Conservation (phyloP, 495 filamentous ascomycete genomes). For the Pseudoneurospora amorphoporcata region DNA sequence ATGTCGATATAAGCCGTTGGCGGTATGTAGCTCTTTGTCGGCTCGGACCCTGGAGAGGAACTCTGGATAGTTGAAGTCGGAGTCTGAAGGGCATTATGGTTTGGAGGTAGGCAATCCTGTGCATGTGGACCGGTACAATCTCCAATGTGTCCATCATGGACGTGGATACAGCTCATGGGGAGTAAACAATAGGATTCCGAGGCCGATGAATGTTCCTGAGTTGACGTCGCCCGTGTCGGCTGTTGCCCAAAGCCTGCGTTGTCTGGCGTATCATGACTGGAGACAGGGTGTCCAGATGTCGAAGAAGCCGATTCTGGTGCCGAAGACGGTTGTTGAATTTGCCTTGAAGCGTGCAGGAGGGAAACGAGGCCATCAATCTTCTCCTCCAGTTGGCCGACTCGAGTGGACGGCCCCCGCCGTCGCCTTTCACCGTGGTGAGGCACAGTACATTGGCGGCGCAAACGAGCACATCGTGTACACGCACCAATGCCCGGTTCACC, state of each 20-base stretch:
- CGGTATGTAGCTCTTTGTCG: background rate
- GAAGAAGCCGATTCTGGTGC: background rate
- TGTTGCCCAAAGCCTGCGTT: background rate
- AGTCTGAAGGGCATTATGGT: background rate
- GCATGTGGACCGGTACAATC: background rate
- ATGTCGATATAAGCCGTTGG: slow-evolving; percentile 7
- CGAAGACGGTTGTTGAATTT: slow-evolving; percentile 7
- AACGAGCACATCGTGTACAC: slow-evolving; percentile 4
- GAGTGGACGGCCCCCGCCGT: slow-evolving; percentile 5
- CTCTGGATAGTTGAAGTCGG: background rate
- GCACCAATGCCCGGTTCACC: slow-evolving; percentile 1
- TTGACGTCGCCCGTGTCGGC: background rate
- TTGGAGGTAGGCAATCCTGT: background rate
- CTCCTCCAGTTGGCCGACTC: slow-evolving; percentile 20
- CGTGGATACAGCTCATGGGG: background rate
- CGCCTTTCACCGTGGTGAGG: background rate
- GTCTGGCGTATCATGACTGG: background rate
- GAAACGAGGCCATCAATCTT: slow-evolving; percentile 25
- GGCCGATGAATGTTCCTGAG: background rate
- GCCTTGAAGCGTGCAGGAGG: slow-evolving; percentile 14
- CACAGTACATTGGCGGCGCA: slow-evolving; percentile 2
- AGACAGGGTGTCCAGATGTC: background rate
- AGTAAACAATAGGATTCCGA: background rate
- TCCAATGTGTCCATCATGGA: background rate
- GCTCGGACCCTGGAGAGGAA: background rate